A percentile compares a stretch with the other conserved stretches of the same genome.
phyloP scores from a whole-genome alignment of 495 filamentous ascomycete genomes.

The Cetradonia linearis region DNA sequence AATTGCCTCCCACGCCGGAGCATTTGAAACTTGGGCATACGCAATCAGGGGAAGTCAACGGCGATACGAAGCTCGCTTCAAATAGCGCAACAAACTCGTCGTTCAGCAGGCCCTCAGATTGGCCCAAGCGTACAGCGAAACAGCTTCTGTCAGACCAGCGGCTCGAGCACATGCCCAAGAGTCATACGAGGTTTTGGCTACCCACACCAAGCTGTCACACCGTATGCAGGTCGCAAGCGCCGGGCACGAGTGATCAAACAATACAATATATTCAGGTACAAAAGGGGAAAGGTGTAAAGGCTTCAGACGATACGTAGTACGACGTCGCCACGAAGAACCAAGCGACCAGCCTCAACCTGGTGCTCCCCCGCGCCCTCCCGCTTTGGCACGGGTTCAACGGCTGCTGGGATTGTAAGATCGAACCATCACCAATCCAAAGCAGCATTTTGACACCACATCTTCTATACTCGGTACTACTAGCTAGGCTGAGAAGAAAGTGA shows the following conservation, averaged over 20 bases:
- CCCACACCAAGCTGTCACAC: not conserved
- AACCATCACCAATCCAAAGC: not conserved
- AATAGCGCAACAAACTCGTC: not conserved
- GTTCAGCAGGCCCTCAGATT: not conserved
- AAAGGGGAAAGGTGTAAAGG: not conserved
- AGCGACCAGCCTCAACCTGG: not conserved
- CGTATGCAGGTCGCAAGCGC: not conserved
- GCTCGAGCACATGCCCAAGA: conserved; percentile 9
- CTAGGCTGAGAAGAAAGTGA: not conserved
- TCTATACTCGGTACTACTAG: not conserved
- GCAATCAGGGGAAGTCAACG: not conserved
- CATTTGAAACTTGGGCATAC: not conserved
- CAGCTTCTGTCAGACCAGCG: conserved; percentile 2
- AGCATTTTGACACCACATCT: not conserved
- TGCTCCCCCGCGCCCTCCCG: not conserved
- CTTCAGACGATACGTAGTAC: not conserved
- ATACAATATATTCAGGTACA: conserved; percentile 3
- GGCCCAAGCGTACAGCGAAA: conserved; percentile 4
- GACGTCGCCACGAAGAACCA: not conserved
- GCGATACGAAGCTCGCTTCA: not conserved
- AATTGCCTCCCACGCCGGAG: not conserved
- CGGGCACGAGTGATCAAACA: not conserved
- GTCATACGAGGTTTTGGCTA: not conserved
- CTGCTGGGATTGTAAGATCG: not conserved
- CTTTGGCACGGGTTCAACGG: conserved; percentile 1